These are phyloP conservation scores for Pyrenophora tritici-repentis DNA, from an alignment of 2,329 filamentous ascomycete species.

Conservation along the genomic window DNA sequence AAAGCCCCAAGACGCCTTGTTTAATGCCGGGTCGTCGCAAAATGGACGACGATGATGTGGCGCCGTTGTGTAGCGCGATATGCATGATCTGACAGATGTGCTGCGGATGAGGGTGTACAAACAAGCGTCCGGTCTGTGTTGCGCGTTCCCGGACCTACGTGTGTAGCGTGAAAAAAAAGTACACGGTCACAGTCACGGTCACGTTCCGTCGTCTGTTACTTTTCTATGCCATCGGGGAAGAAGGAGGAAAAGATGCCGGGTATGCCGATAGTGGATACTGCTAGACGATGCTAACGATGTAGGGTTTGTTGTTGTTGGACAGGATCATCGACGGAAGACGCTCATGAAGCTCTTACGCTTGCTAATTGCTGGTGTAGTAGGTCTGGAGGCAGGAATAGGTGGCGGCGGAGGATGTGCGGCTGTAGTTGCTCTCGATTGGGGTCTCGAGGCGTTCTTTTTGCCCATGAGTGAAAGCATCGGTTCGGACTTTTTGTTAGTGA, in stretches of 20 bases:
- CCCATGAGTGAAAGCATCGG: constrained; percentile 28
- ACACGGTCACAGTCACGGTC: too few species aligned
- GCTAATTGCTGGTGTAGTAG: constrained; percentile 43
- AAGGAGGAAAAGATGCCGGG: not conserved
- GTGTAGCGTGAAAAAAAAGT: too few species aligned
- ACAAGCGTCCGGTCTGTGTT: too few species aligned
- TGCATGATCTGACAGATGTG: too few species aligned
- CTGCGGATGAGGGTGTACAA: too few species aligned
- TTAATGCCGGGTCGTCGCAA: not conserved
- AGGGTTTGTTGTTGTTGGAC: too few species aligned
- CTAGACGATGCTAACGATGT: not conserved
- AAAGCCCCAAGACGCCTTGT: constrained; percentile 3
- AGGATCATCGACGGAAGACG: constrained; percentile 47
- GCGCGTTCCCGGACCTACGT: too few species aligned
- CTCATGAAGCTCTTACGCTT: constrained; percentile 56
- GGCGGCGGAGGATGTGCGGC: constrained; percentile 26
- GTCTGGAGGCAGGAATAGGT: constrained; percentile 38
- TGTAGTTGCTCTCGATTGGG: not conserved
- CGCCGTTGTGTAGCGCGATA: not conserved
- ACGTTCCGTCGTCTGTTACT: too few species aligned
- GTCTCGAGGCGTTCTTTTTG: constrained; percentile 23
- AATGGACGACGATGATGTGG: too few species aligned
- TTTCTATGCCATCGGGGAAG: too few species aligned
- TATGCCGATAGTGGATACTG: not conserved
- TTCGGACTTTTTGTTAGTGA: constrained; percentile 31